Evolutionary conservation across 495 filamentous ascomycete species (phyloP).

Genomic region (Aspergillus sclerotioniger): DNA sequence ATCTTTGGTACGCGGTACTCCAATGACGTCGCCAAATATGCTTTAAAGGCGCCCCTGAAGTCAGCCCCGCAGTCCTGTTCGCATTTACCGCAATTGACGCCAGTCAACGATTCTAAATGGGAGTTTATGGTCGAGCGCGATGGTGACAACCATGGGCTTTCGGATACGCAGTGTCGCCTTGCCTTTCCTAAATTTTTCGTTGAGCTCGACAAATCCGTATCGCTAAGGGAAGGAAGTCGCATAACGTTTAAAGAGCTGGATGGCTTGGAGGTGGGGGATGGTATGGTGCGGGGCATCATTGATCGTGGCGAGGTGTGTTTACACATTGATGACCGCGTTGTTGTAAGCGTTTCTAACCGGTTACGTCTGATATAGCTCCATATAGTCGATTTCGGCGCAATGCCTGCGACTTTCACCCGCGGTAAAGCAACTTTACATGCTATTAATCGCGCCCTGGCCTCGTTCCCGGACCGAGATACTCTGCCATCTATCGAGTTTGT

Average conservation of each 20-base stretch:
- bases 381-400: constrained; percentile 35
- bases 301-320: constrained; percentile 39
- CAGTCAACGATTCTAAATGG: constrained; percentile 23
- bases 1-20: constrained; percentile 21
- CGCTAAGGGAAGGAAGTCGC: constrained; percentile 12
- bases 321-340: neutral
- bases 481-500: constrained; percentile 65
- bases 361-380: constrained; percentile 30
- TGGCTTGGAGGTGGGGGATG: constrained; percentile 28
- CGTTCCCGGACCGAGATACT: constrained; percentile 41
- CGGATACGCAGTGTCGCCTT: constrained; percentile 36
- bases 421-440: constrained; percentile 41
- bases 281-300: constrained; percentile 42
- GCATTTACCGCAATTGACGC: neutral
- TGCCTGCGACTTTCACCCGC: constrained; percentile 34
- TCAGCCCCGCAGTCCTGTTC: constrained; percentile 6
- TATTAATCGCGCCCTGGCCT: constrained; percentile 36
- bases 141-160: constrained; percentile 39
- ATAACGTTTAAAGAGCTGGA: constrained; percentile 38
- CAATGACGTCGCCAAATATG: constrained; percentile 22
- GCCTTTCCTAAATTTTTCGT: constrained; percentile 48
- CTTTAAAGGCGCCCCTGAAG: constrained; percentile 18
- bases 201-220: constrained; percentile 41
- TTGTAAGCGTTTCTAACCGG: neutral
- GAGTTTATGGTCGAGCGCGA: constrained; percentile 34